These are phyloP conservation scores for Paraphysoderma sedebokerense DNA, from an alignment of 371 early-diverging fungal genomes.

Conservation along the genomic window DNA sequence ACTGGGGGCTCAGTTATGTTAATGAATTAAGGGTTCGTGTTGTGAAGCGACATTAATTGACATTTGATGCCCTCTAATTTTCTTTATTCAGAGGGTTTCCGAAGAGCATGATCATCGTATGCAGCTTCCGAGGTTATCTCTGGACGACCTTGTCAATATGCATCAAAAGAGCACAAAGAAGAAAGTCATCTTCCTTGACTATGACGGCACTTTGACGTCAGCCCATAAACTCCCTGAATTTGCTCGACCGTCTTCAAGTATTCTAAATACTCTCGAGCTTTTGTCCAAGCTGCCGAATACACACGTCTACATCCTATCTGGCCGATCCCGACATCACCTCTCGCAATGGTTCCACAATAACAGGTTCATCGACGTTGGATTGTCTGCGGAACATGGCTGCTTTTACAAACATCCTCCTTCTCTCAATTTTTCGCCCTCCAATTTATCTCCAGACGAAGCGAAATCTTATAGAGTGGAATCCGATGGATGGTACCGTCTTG, in stretches of 20 bases:
- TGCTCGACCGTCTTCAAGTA: slow-evolving; percentile 52
- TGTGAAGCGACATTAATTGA: background rate
- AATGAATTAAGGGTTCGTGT: no score
- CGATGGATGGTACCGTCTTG: slow-evolving; percentile 57
- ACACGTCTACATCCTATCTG: slow-evolving; percentile 84
- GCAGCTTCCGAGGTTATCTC: slow-evolving; percentile 43
- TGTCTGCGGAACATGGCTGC: slow-evolving; percentile 89
- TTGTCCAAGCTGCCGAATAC: slow-evolving; percentile 60
- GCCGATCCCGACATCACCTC: slow-evolving; percentile 62
- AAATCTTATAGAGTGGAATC: slow-evolving; percentile 26
- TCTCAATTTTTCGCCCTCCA: no score
- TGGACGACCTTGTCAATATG: slow-evolving; percentile 10
- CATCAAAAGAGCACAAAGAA: no score
- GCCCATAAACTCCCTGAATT: slow-evolving; percentile 76
- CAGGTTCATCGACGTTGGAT: slow-evolving; percentile 60
- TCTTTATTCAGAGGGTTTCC: slow-evolving; percentile 53
- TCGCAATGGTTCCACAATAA: slow-evolving; percentile 86
- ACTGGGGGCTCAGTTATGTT: slow-evolving; percentile 95
- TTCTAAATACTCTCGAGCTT: slow-evolving; percentile 43
- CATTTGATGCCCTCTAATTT: no score
- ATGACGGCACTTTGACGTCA: slow-evolving; percentile 85
- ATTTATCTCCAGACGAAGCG: no score
- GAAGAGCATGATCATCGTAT: slow-evolving; percentile 52
- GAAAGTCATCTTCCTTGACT: slow-evolving; percentile 72
- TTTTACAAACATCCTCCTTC: slow-evolving; percentile 66